Evolutionary conservation across 208 protist genomes (phyloP), one percentile per base, ranked within the genome.

Genomic region (Crithidia brevicula): DNA sequence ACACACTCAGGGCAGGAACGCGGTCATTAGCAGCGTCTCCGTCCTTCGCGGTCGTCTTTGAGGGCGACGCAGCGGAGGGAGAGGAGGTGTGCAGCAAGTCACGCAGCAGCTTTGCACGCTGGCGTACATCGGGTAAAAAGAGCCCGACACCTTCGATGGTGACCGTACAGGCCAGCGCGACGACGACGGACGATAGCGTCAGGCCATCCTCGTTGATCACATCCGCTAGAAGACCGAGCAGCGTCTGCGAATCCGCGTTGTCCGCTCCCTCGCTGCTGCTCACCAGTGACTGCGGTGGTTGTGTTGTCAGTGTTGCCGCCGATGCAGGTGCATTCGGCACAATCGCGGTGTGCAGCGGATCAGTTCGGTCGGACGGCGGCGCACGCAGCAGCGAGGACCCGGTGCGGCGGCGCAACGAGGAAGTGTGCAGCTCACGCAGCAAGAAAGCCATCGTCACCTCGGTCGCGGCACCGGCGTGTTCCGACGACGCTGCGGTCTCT

Each of bases 131-230:
- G 4, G 88, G 86, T 50, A 96, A 73, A 50, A 96, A 94, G 45
- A 96, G 78, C 25, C 82, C 82, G 20, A 96, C 82, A 20, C 88
- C 88, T 47, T 94, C 85, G 18, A 79, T 51, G 6, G 92, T 70
- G 18, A 88, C 83, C 27, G 74, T 67, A 22, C 74, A 70, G 0
- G 88, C 88, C 20, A 91, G 65, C 10, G 56, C 16, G 40, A 79
- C 85, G 1, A 96, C 58, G 16, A 74, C 64, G 7, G 76, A 23
- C n/a, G 83, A 76, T 20, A 93, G 65, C 59, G 78, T 81, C 18
- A 79, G 50, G 1, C 83, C 81, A 0, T 84, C 77, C 42, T 92
- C 91, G 53, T 93, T 91, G 30, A 96, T 79, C 34, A 93, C 84
- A 59, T 90, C 88, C 3, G 72, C 63, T 10, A 96, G 81, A 30